A percentile compares a stretch with the other conserved stretches of the same genome.
Conservation (phyloP, 352 stramenopile genomes). For the Globisporangium viniferum region DNA sequence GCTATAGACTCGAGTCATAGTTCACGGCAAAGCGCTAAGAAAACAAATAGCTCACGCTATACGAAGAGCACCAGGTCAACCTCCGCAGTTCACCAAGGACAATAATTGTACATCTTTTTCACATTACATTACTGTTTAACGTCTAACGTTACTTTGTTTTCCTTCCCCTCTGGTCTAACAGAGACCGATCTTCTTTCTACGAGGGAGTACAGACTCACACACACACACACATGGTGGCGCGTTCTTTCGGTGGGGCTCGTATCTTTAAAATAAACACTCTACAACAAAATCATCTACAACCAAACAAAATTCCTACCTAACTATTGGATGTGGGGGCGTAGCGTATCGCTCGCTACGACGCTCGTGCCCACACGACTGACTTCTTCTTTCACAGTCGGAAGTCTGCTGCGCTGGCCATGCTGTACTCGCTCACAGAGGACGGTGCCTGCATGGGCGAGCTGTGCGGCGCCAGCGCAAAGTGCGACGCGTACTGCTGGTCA, state of each 20-base stretch:
- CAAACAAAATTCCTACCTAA: neutral
- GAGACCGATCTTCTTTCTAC: neutral
- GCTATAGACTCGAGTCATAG: too few relatives aligned
- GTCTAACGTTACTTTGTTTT: neutral
- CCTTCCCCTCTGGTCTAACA: neutral
- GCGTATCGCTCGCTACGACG: neutral
- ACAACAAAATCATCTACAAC: neutral
- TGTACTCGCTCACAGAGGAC: neutral
- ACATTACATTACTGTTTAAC: neutral
- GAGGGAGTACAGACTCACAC: neutral
- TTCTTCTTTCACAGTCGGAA: constrained; percentile 2
- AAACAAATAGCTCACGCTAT: too few relatives aligned
- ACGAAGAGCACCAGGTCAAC: too few relatives aligned
- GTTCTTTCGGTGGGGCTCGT: neutral
- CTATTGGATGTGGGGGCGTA: neutral
- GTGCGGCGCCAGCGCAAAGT: neutral
- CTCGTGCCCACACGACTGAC: neutral
- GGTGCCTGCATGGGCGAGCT: neutral
- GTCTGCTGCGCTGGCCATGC: neutral
- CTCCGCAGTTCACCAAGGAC: too few relatives aligned
- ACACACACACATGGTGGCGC: neutral
- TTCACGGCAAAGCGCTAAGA: too few relatives aligned
- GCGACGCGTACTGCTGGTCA: neutral
- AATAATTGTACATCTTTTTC: too few relatives aligned
- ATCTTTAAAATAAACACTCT: constrained; percentile 6